A percentile compares a stretch with the other conserved stretches of the same genome.
Conservation (phyloP, 805 yeast genomes). For the Metschnikowia cubensis region DNA sequence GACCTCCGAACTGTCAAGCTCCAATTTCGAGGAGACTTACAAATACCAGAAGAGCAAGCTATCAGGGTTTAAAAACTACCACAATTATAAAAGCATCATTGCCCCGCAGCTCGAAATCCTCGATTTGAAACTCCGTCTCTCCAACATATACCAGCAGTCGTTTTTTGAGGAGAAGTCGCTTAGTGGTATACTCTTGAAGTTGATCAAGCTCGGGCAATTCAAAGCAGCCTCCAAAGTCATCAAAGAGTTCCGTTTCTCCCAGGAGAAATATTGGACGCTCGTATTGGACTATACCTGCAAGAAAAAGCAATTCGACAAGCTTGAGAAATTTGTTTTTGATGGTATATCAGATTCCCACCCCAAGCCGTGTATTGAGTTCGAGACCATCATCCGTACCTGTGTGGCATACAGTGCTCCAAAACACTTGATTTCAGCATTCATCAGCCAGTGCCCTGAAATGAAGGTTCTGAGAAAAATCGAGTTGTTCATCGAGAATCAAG, state of each 20-base stretch:
- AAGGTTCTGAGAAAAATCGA: constrained; percentile 45
- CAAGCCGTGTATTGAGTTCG: constrained; percentile 70
- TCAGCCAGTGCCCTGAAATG: constrained; percentile 47
- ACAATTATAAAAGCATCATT: constrained; percentile 19
- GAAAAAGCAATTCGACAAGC: constrained; percentile 50
- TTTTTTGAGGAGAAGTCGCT: constrained; percentile 28
- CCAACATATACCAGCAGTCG: constrained; percentile 32
- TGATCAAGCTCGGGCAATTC: constrained; percentile 43
- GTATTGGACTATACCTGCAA: constrained; percentile 47
- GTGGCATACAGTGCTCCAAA: constrained; percentile 48
- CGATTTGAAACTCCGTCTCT: constrained; percentile 29
- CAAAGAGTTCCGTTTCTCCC: constrained; percentile 54
- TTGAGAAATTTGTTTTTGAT: constrained; percentile 35
- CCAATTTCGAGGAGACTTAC: constrained; percentile 9
- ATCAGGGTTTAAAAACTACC: constrained; percentile 12
- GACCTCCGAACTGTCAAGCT: neutral
- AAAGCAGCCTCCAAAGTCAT: constrained; percentile 46
- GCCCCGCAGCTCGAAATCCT: constrained; percentile 30
- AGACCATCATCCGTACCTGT: constrained; percentile 56
- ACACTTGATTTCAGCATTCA: constrained; percentile 57
- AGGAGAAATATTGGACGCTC: constrained; percentile 52
- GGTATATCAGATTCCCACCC: constrained; percentile 10
- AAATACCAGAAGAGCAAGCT: constrained; percentile 25
- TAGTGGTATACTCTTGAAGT: constrained; percentile 21
- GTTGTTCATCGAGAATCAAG: constrained; percentile 51